Evolutionary conservation across 495 filamentous ascomycete genomes (phyloP).

Genomic region (Aspergillus ostianus): DNA sequence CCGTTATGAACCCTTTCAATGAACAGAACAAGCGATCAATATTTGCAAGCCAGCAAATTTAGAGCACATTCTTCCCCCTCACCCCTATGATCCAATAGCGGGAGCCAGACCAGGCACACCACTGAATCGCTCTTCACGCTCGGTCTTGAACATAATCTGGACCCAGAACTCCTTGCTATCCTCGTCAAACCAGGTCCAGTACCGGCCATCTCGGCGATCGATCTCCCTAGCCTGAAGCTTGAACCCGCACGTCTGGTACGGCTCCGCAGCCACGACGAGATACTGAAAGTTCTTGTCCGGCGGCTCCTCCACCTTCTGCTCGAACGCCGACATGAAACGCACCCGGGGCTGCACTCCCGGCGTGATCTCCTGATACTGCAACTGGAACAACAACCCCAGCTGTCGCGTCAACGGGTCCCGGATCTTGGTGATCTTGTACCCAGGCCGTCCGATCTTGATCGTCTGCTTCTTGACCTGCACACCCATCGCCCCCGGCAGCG

Average conservation of each 20-base stretch:
- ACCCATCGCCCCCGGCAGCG: conserved; percentile 67
- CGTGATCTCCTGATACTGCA: conserved; percentile 92
- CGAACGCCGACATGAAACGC: conserved; percentile 95
- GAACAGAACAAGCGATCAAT: background rate
- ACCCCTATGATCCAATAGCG: background rate
- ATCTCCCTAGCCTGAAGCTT: conserved; percentile 95
- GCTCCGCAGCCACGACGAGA: conserved; percentile 90
- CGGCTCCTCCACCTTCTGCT: conserved; percentile 94
- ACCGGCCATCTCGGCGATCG: conserved; percentile 79
- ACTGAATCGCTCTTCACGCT: conserved; percentile 92
- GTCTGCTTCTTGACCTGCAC: conserved; percentile 82
- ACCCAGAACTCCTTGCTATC: conserved; percentile 98
- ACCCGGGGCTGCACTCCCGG: conserved; percentile 74
- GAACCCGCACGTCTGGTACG: conserved; percentile 95
- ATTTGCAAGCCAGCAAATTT: background rate
- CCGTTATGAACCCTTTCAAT: background rate
- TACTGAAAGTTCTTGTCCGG: conserved; percentile 95
- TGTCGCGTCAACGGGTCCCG: conserved; percentile 88
- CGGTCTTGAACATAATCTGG: conserved; percentile 99
- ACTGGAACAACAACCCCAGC: conserved; percentile 86
- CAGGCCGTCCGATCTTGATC: conserved; percentile 96
- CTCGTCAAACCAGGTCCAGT: conserved; percentile 94
- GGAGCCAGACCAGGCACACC: conserved; percentile 88
- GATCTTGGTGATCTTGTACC: conserved; percentile 97
- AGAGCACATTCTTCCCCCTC: conserved; percentile 17